Evolutionary conservation across 1,284 basidiomycete species (phyloP), one percentile per base, ranked within the genome.

Genomic region (Microbotryum silenes-acaulis): DNA sequence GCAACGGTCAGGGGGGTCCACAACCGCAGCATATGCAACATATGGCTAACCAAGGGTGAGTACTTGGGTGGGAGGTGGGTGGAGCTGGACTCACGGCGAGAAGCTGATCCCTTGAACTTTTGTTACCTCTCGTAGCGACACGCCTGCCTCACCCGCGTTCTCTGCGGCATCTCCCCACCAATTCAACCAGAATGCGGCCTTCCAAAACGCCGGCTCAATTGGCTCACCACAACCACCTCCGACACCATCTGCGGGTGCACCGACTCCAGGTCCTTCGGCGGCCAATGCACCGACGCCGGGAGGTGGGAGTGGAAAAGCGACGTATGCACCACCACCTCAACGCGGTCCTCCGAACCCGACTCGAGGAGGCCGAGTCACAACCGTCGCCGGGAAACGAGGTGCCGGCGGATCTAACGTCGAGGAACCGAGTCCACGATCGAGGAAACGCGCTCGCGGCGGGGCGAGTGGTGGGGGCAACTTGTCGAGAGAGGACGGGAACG

Each of bases 111-210:
- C 20, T 45, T 20, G 18, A 46, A 6, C 4, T 21, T 20, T 16
- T 5, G 31, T 42, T 51, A 6, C 25, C 10, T 54, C 27, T 16
- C 51, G 8, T 54, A 65, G 63, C 23, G 59, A 52, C 29, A 61
- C 63, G 45, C 63, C 66, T 18, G 63, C 63, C 8, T 68, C 66
- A 14, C 66, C 66, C 8, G 56, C 59, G 7, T 68, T 65, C 57
- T 65, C 63, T 12, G 60, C 52, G 6, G 61, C 57, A 16, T 57
- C 60, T 14, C 63, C 64, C 0, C 66, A 63, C 1, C 65, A 67
- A 57, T 49, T 57, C 14, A 65, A 59, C 60, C 33, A 42, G 12
- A 18, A 23, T 53, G 8, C n/a, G 51, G 27, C 31, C 8, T 23
- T 31, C 5, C 51, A 31, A 31, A 53, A 29, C 51, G 25, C 25